Evolutionary conservation across 257 asterid genomes (phyloP).

Genomic region (Fraxinus americana): DNA sequence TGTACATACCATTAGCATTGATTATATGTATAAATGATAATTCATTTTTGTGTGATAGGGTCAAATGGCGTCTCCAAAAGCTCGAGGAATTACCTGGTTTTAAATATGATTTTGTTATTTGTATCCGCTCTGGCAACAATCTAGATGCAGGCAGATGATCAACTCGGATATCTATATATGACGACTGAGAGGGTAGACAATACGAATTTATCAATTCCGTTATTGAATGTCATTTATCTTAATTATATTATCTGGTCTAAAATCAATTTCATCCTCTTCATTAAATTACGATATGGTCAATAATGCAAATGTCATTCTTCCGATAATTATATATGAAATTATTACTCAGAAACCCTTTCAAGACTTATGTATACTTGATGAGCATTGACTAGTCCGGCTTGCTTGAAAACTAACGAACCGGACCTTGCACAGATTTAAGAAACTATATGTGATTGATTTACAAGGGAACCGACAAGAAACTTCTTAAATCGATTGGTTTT

Average conservation of each 20-base stretch:
- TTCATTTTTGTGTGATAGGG: conserved; percentile 22
- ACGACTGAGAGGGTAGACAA: no score
- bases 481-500: no score
- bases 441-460: no score
- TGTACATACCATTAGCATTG: neutral
- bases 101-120: conserved; percentile 23
- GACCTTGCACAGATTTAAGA: no score
- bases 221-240: neutral
- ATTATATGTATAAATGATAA: neutral
- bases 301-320: no score
- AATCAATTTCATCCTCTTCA: no score
- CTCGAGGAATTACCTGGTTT: conserved; percentile 21
- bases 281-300: no score
- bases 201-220: neutral
- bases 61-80: conserved; percentile 22
- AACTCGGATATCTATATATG: no score
- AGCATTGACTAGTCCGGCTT: neutral
- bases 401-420: neutral
- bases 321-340: neutral
- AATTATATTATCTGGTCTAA: no score
- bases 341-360: neutral
- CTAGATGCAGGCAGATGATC: neutral
- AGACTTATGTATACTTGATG: neutral
- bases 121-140: neutral
- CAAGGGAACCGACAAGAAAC: no score